A percentile compares a stretch with the other conserved stretches of the same genome.
These are phyloP conservation scores for Flaveria bidentis DNA, from an alignment of 129 eudicot genomes.

Conservation along the genomic window DNA sequence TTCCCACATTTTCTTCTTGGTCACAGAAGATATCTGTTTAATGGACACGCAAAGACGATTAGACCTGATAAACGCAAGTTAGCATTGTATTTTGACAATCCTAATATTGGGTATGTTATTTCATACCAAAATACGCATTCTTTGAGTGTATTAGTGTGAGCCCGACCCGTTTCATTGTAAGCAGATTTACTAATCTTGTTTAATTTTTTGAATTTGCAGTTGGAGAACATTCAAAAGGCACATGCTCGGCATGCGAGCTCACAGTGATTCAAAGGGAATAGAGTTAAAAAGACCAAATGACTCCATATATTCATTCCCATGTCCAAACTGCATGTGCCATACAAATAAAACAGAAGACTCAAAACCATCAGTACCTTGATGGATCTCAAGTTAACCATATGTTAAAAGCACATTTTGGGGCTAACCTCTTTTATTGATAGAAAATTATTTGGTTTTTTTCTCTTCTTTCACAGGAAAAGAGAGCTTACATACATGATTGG, in stretches of 20 bases:
- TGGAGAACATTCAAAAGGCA: conserved; percentile 96
- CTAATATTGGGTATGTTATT: conserved; percentile 71
- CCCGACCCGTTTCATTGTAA: neutral
- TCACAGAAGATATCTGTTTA: conserved; percentile 83
- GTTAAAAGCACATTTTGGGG: conserved; percentile 16
- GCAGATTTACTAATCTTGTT: neutral
- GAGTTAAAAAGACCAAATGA: conserved; percentile 80
- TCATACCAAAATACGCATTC: neutral
- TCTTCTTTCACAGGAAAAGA: conserved; percentile 22
- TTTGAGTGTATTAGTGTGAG: neutral
- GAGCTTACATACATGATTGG: conserved; percentile 34
- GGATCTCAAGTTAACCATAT: conserved; percentile 11
- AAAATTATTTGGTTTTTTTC: conserved; percentile 42
- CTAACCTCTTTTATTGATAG: conserved; percentile 35
- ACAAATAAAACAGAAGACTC: conserved; percentile 70
- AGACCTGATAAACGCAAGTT: conserved; percentile 94
- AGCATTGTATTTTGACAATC: conserved; percentile 77
- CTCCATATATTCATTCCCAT: conserved; percentile 92
- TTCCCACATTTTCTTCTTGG: conserved; percentile 96
- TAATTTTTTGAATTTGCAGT: conserved; percentile 35
- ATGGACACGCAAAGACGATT: conserved; percentile 96
- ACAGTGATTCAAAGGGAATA: conserved; percentile 89
- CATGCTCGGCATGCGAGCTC: conserved; percentile 77
- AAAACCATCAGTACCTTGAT: conserved; percentile 53
- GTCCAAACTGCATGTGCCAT: conserved; percentile 99